Evolutionary conservation across 129 eudicot genomes (phyloP).

Genomic region (Pseudognaphalium luteoalbum): DNA sequence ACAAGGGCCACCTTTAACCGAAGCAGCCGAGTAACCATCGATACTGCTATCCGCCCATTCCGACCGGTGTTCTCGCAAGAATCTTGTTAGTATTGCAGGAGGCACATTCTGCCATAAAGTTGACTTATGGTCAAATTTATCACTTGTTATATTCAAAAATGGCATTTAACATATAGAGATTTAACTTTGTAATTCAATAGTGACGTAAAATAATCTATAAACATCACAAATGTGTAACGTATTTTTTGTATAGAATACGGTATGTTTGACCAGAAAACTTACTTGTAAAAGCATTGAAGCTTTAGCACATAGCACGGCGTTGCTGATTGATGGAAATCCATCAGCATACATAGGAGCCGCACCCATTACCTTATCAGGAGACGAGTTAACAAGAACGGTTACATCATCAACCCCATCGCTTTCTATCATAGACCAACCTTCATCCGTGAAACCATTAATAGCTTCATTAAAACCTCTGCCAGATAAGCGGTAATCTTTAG

Average conservation of each 20-base stretch:
- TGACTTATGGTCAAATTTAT: conserved; percentile 3
- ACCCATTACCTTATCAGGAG: conserved; percentile 75
- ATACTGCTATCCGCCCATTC: conserved; percentile 97
- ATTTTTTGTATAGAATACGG: background rate
- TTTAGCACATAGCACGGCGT: conserved; percentile 75
- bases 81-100: conserved; percentile 86
- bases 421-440: conserved; percentile 88
- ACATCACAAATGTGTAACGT: background rate
- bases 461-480: conserved; percentile 94
- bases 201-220: background rate
- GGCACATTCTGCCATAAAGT: conserved; percentile 74
- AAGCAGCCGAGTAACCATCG: conserved; percentile 91
- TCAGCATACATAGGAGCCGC: conserved; percentile 52
- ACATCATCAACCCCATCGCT: conserved; percentile 91
- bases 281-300: conserved; percentile 98
- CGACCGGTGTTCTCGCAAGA: conserved; percentile 89
- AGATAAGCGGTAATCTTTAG: background rate
- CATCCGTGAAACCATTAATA: conserved; percentile 82
- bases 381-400: conserved; percentile 68
- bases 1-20: conserved; percentile 81
- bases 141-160: background rate
- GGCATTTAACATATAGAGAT: background rate
- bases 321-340: conserved; percentile 78
- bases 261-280: conserved; percentile 31
- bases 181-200: background rate